Evolutionary conservation across 2,329 filamentous ascomycete species (phyloP).

Genomic region (Claviceps africana): DNA sequence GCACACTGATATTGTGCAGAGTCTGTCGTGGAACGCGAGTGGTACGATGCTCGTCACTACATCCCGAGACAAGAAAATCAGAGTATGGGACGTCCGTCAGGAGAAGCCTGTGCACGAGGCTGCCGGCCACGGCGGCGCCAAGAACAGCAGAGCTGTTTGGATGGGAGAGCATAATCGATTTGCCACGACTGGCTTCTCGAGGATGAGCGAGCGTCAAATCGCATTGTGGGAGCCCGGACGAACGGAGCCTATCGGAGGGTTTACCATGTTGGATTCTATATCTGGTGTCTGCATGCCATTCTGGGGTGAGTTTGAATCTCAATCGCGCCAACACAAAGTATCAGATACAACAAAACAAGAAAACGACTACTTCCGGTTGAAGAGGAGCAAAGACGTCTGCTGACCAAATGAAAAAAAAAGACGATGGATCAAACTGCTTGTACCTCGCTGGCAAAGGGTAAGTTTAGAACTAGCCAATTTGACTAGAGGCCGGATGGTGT

Average conservation of each 20-base stretch:
- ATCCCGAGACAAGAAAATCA: slow-evolving; percentile 93
- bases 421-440: slow-evolving; percentile 86
- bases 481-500: no score
- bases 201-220: slow-evolving; percentile 94
- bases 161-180: slow-evolving; percentile 93
- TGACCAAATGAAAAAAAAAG: slow-evolving; percentile 22
- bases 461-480: slow-evolving; percentile 18
- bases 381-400: neutral
- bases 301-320: slow-evolving; percentile 53
- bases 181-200: slow-evolving; percentile 92
- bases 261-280: slow-evolving; percentile 82
- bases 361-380: neutral
- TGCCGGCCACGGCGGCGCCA: slow-evolving; percentile 77
- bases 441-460: slow-evolving; percentile 96
- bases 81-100: slow-evolving; percentile 94
- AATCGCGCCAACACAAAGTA: neutral
- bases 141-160: slow-evolving; percentile 96
- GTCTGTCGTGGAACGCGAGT: slow-evolving; percentile 86
- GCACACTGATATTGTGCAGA: slow-evolving; percentile 86
- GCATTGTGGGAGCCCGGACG: slow-evolving; percentile 88
- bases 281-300: slow-evolving; percentile 99
- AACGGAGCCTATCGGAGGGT: slow-evolving; percentile 76
- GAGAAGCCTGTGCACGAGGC: slow-evolving; percentile 76
- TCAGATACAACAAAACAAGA: neutral
- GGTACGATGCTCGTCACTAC: slow-evolving; percentile 81